Evolutionary conservation across 306 rosid species (phyloP).

Genomic region (Mucuna pruriens): DNA sequence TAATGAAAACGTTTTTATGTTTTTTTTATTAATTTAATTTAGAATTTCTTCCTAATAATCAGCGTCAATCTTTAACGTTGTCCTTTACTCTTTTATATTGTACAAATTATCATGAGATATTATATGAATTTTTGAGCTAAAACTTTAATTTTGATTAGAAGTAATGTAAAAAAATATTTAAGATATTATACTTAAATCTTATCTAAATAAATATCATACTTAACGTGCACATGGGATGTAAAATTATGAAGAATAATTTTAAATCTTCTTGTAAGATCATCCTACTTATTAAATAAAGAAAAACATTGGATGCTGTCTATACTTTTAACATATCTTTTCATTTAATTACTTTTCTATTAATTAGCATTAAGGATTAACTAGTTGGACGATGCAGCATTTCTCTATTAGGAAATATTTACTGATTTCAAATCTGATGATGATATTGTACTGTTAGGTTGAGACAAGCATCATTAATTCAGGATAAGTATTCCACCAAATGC

Average conservation of each 20-base stretch:
- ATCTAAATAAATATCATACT: neutral
- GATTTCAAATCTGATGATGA: neutral
- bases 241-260: neutral
- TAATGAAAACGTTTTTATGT: neutral
- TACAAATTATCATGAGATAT: neutral
- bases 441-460: neutral
- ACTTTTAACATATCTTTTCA: neutral
- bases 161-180: neutral
- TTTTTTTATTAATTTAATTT: neutral
- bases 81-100: neutral
- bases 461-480: neutral
- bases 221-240: neutral
- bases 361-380: neutral
- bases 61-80: neutral
- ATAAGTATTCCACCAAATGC: neutral
- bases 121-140: neutral
- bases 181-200: neutral
- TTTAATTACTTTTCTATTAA: neutral
- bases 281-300: neutral
- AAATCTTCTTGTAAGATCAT: neutral
- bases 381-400: neutral
- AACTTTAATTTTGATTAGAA: neutral
- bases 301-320: neutral
- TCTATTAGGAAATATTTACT: neutral
- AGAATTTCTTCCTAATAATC: neutral